Evolutionary conservation across 805 yeast genomes (phyloP), one percentile per base, ranked within the genome.

Genomic region (Nakazawaea ambrosiae): DNA sequence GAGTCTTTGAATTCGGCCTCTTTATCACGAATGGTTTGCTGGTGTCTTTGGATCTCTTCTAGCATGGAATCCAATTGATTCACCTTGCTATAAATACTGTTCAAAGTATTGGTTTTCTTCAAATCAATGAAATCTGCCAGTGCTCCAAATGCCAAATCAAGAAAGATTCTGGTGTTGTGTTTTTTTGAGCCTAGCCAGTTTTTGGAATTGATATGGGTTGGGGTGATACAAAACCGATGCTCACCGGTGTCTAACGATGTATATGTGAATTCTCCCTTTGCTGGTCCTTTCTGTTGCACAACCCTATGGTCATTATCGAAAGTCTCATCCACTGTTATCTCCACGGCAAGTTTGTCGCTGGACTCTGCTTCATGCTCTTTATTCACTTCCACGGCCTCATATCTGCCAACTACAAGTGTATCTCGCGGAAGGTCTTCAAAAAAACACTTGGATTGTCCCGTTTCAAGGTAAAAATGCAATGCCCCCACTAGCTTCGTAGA

Each of bases 361-460:
- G 18, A 5, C 5, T 5, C 5, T 8, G 7, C 7, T 15, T 28
- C 31, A 28, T n/a, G 6, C 6, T 69, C 58, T 15, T 68, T 67
- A 47, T 73, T 68, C 43, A 60, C 68, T 49, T 82, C 88, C 54
- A 70, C 71, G 3, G 85, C 83, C 47, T 81, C 81, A 47, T 84
- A 76, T 51, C 70, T 70, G 40, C 90, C 95, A 40, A 83, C 83
- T 17, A 89, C 81, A 41, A 90, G 70, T n/a, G 94, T 76, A 48
- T 79, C 83, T 45, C 70, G 67, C 14, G 85, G 78, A 43, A 90
- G 66, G 43, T 83, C 94, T 54, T 89, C 92, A 51, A 63, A 81
- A 57, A 90, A 90, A 60, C 97, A 92, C 48, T 77, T 76, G 31
- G 77, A 70, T 46, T 82, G 82, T 23, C 81, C 88, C 1, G 89